These are phyloP conservation scores for Suillus ampliporus DNA, from an alignment of 768 basidiomycete genomes.

Conservation along the genomic window DNA sequence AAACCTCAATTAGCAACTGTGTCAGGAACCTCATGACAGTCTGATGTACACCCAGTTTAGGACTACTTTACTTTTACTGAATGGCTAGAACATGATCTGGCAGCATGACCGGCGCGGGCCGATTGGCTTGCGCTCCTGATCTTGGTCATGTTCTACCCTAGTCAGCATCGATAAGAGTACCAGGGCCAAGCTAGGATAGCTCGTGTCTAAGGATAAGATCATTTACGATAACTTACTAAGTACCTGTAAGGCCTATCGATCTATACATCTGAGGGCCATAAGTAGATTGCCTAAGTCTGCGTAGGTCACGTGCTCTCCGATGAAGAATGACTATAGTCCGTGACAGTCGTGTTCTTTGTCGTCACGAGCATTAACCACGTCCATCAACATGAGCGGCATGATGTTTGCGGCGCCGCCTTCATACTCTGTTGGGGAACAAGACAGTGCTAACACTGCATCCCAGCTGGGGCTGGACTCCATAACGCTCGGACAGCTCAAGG, in stretches of 20 bases:
- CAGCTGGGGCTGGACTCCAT: constrained; percentile 69
- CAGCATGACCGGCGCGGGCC: neutral
- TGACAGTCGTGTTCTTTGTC: neutral
- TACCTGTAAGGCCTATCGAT: neutral
- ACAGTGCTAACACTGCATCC: constrained; percentile 33
- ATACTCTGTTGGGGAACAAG: constrained; percentile 36
- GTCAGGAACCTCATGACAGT: neutral
- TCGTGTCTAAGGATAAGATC: neutral
- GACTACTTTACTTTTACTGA: neutral
- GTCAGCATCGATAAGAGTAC: constrained; percentile 4
- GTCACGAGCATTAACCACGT: neutral
- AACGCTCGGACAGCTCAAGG: constrained; percentile 80
- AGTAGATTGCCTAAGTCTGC: no score
- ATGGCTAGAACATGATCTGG: neutral
- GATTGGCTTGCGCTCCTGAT: neutral
- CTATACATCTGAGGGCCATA: no score
- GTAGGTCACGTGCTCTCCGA: neutral
- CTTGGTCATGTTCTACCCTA: neutral
- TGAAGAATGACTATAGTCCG: neutral
- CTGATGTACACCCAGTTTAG: constrained; percentile 5
- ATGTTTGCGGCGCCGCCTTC: constrained; percentile 38
- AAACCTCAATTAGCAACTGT: neutral
- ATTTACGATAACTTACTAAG: no score
- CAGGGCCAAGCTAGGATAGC: neutral
- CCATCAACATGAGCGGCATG: constrained; percentile 33